These are phyloP conservation scores for Alternaria angustiovoidea DNA, from an alignment of 2,329 filamentous ascomycete genomes.

Conservation along the genomic window DNA sequence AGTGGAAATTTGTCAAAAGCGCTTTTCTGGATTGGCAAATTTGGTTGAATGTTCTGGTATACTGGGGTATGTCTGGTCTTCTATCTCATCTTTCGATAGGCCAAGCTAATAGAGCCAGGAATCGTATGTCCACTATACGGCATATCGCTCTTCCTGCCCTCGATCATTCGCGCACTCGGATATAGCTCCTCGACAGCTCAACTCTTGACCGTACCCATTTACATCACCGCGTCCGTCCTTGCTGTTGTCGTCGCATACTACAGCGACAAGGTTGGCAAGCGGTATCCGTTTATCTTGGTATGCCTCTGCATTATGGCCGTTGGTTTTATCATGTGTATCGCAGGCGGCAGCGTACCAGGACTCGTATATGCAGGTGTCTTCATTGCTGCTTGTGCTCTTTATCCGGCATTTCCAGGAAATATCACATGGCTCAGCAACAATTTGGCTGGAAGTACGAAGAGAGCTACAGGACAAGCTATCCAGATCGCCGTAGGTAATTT, in stretches of 20 bases:
- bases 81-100: slow-evolving; percentile 9
- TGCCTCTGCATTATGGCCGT: slow-evolving; percentile 45
- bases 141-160: slow-evolving; percentile 58
- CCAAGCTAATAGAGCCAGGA: slow-evolving; percentile 24
- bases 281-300: slow-evolving; percentile 46
- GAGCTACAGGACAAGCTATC: slow-evolving; percentile 58
- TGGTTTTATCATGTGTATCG: slow-evolving; percentile 51
- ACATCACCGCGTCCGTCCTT: slow-evolving; percentile 49
- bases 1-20: slow-evolving; percentile 63
- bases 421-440: slow-evolving; percentile 65
- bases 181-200: slow-evolving; percentile 52
- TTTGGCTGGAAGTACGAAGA: slow-evolving; percentile 61
- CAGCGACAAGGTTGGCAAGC: slow-evolving; percentile 43
- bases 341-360: slow-evolving; percentile 39
- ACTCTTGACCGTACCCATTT: slow-evolving; percentile 55
- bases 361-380: slow-evolving; percentile 50
- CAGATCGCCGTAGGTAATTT: slow-evolving; percentile 61
- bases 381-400: slow-evolving; percentile 48
- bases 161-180: slow-evolving; percentile 53
- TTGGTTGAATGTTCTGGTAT: slow-evolving; percentile 64
- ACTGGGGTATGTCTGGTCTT: slow-evolving; percentile 61
- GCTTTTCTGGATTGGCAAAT: slow-evolving; percentile 60
- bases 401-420: slow-evolving; percentile 50
- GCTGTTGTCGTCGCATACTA: slow-evolving; percentile 43
- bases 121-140: slow-evolving; percentile 52